These are phyloP conservation scores for Penicillium sp. DNA, from an alignment of 2,329 filamentous ascomycete species.

Conservation along the genomic window DNA sequence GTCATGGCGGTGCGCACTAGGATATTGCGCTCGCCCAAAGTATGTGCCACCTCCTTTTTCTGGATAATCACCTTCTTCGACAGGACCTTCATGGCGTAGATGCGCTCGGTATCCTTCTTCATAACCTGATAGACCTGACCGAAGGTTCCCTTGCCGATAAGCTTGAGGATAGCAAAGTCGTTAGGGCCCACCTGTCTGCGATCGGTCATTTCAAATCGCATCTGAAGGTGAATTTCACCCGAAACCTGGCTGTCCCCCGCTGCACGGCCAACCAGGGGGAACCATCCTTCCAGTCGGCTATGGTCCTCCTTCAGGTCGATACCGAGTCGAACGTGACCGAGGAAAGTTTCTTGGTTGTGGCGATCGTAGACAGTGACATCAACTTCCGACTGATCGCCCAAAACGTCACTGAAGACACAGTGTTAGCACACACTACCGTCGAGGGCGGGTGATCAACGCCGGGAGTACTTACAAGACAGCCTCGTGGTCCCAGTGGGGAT, in stretches of 20 bases:
- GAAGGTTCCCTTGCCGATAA: conserved; percentile 97
- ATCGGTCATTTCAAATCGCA: conserved; percentile 80
- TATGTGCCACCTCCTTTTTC: conserved; percentile 98
- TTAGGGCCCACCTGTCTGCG: conserved; percentile 91
- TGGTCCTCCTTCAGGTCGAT: conserved; percentile 68
- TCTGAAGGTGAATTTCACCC: conserved; percentile 85
- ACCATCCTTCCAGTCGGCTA: conserved; percentile 79
- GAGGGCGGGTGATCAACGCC: not conserved
- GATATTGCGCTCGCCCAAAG: conserved; percentile 94
- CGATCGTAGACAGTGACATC: conserved; percentile 94
- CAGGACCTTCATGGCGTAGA: conserved; percentile 98
- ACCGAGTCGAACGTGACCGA: conserved; percentile 84
- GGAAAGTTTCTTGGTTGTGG: conserved; percentile 78
- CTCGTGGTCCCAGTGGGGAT: conserved; percentile 93
- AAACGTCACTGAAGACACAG: conserved; percentile 69
- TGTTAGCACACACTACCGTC: conserved; percentile 26
- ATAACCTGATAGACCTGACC: conserved; percentile 97
- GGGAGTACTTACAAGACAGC: conserved; percentile 76
- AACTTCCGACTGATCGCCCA: conserved; percentile 84
- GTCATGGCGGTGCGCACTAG: conserved; percentile 92
- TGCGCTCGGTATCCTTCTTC: conserved; percentile 92
- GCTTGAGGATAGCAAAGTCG: conserved; percentile 91
- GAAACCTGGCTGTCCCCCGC: conserved; percentile 73
- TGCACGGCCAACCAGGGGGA: conserved; percentile 73
- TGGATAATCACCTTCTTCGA: conserved; percentile 99